Evolutionary conservation across 1,139 yeast genomes (phyloP).

Genomic region (Protomyces inundatus): DNA sequence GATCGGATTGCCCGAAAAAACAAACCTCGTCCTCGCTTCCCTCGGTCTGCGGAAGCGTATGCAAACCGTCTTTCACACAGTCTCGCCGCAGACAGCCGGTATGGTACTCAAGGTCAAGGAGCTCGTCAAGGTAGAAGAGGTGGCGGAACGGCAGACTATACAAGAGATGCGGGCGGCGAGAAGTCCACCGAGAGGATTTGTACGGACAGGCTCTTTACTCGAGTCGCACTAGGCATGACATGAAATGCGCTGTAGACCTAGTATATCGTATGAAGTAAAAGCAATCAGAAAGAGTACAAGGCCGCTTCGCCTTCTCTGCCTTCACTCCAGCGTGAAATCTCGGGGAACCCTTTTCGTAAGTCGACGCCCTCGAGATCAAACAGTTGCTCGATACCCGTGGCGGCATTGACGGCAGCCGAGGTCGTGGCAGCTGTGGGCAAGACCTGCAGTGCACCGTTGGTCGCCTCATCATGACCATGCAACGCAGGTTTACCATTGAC

Average conservation of each 20-base stretch:
- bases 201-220: background rate
- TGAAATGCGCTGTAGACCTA: background rate
- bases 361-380: slow-evolving; percentile 28
- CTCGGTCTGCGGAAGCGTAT: slow-evolving; percentile 75
- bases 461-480: too few relatives aligned
- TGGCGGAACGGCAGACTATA: slow-evolving; percentile 49
- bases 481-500: background rate
- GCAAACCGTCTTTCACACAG: slow-evolving; percentile 65
- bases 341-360: slow-evolving; percentile 25
- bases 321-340: slow-evolving; percentile 27
- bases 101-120: slow-evolving; percentile 79
- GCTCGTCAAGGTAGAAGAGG: slow-evolving; percentile 76
- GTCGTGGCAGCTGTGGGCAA: background rate
- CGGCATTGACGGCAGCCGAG: background rate
- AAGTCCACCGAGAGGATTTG: slow-evolving; percentile 60
- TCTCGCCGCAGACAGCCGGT: slow-evolving; percentile 78
- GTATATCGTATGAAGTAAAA: background rate
- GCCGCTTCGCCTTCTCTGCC: background rate
- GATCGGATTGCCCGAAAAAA: slow-evolving; percentile 73
- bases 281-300: background rate
- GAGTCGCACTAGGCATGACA: background rate
- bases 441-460: background rate
- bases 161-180: slow-evolving; percentile 54
- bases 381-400: slow-evolving; percentile 15
- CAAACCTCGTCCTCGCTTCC: slow-evolving; percentile 56